phyloP scores from a whole-genome alignment of 352 stramenopile genomes.

The Hyaloperonospora brassicae region DNA sequence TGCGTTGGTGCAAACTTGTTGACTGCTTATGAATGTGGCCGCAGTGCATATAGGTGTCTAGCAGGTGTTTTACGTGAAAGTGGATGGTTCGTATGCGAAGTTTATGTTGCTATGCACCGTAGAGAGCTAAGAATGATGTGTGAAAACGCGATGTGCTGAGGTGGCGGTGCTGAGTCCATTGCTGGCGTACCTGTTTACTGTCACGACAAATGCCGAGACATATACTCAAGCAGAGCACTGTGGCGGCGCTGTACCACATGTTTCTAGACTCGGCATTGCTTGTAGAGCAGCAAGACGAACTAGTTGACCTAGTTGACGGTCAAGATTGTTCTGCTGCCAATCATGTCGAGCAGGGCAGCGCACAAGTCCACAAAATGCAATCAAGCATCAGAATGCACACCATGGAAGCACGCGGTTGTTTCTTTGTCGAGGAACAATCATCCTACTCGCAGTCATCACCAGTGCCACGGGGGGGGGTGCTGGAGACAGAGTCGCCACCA shows the following conservation, averaged over 20 bases:
- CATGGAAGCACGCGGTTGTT: slow-evolving; percentile 91
- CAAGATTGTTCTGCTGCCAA: slow-evolving; percentile 90
- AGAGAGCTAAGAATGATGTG: slow-evolving; percentile 77
- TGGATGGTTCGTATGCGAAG: slow-evolving; percentile 33
- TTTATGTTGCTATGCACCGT: slow-evolving; percentile 93
- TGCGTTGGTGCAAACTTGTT: too few species aligned
- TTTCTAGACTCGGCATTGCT: slow-evolving; percentile 97
- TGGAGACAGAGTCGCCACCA: slow-evolving; percentile 2
- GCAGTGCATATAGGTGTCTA: too few species aligned
- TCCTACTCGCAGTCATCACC: slow-evolving; percentile 76
- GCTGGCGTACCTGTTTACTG: slow-evolving; percentile 92
- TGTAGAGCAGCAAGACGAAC: slow-evolving; percentile 95
- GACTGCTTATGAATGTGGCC: too few species aligned
- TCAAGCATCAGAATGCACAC: slow-evolving; percentile 93
- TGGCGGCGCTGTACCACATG: slow-evolving; percentile 98
- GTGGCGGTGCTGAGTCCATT: slow-evolving; percentile 63
- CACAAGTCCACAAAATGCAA: slow-evolving; percentile 88
- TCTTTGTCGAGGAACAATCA: slow-evolving; percentile 17
- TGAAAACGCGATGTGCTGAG: slow-evolving; percentile 74
- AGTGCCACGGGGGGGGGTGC: slow-evolving; percentile 63
- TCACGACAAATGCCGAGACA: slow-evolving; percentile 97
- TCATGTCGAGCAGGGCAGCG: slow-evolving; percentile 96
- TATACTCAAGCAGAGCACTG: slow-evolving; percentile 90
- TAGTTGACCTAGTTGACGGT: slow-evolving; percentile 98
- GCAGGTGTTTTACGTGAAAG: slow-evolving; percentile 52